A percentile compares a stretch with the other conserved stretches of the same genome.
Evolutionary conservation across 192 early-diverging fungal genomes (phyloP).

Genomic region (Coemansia sp.): DNA sequence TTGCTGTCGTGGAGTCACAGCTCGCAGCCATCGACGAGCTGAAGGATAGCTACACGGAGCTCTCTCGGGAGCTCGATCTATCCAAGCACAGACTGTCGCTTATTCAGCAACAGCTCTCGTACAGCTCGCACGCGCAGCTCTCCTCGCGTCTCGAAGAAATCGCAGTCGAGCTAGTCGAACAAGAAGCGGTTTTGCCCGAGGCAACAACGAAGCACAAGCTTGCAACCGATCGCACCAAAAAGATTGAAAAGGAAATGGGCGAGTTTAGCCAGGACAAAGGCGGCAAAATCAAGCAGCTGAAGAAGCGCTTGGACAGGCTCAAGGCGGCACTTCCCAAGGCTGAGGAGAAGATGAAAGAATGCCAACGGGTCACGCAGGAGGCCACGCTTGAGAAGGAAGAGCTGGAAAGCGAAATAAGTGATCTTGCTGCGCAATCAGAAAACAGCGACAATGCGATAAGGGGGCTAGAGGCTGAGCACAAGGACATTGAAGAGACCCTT

Average conservation of each 20-base stretch:
- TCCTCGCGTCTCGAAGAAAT: conserved; percentile 40
- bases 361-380: conserved; percentile 43
- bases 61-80: conserved; percentile 70
- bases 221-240: conserved; percentile 56
- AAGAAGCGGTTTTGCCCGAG: conserved; percentile 59
- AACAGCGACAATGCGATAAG: conserved; percentile 31
- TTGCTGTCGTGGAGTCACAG: conserved; percentile 57
- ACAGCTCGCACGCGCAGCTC: conserved; percentile 74
- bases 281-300: conserved; percentile 81
- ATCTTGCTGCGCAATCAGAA: conserved; percentile 30
- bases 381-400: conserved; percentile 50
- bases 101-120: conserved; percentile 72
- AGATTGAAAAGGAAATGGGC: conserved; percentile 84
- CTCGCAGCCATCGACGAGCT: conserved; percentile 59
- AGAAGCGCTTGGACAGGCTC: conserved; percentile 63
- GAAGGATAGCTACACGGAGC: conserved; percentile 58
- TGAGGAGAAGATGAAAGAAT: conserved; percentile 43
- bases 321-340: conserved; percentile 67
- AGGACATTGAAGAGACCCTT: conserved; percentile 53
- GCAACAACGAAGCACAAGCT: conserved; percentile 55
- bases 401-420: conserved; percentile 43
- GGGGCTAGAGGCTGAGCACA: conserved; percentile 54
- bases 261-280: conserved; percentile 88
- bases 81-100: conserved; percentile 74
- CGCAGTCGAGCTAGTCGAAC: conserved; percentile 48